phyloP scores from a whole-genome alignment of 768 basidiomycete genomes.

The Lentinula aciculospora region DNA sequence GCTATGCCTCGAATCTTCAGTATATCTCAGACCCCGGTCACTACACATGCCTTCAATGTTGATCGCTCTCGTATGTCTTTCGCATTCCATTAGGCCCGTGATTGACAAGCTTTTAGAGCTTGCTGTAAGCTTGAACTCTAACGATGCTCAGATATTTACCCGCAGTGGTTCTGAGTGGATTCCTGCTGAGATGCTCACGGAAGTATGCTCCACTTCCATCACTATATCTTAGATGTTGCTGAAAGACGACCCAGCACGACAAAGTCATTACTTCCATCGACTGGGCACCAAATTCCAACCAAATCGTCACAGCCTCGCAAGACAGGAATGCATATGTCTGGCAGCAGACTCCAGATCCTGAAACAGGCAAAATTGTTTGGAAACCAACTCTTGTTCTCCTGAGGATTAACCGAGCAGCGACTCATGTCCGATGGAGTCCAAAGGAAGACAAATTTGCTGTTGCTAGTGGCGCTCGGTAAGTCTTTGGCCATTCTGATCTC shows the following conservation, averaged over 20 bases:
- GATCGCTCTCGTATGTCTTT: conserved; percentile 71
- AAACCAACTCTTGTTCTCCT: conserved; percentile 96
- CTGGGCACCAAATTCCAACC: conserved; percentile 96
- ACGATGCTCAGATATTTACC: conserved; percentile 79
- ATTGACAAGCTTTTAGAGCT: conserved; percentile 53
- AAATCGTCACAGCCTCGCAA: conserved; percentile 98
- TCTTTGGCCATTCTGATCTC: neutral
- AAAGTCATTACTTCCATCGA: conserved; percentile 97
- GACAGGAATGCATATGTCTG: conserved; percentile 99
- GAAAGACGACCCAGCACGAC: conserved; percentile 66
- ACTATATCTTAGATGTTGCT: neutral
- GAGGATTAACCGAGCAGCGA: conserved; percentile 93
- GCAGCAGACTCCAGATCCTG: conserved; percentile 73
- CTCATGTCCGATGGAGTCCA: conserved; percentile 93
- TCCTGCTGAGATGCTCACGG: conserved; percentile 70
- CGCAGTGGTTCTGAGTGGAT: conserved; percentile 66
- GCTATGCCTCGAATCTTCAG: conserved; percentile 65
- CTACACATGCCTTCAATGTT: conserved; percentile 86
- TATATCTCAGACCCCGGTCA: conserved; percentile 80
- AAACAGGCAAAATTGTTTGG: conserved; percentile 73
- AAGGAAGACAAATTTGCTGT: conserved; percentile 99
- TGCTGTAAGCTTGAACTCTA: conserved; percentile 85
- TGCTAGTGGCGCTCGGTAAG: conserved; percentile 88
- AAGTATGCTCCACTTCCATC: conserved; percentile 45
- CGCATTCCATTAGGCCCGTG: neutral